These are phyloP conservation scores for Trypanosoma cruzi DNA, from an alignment of 208 protist species.

Conservation along the genomic window DNA sequence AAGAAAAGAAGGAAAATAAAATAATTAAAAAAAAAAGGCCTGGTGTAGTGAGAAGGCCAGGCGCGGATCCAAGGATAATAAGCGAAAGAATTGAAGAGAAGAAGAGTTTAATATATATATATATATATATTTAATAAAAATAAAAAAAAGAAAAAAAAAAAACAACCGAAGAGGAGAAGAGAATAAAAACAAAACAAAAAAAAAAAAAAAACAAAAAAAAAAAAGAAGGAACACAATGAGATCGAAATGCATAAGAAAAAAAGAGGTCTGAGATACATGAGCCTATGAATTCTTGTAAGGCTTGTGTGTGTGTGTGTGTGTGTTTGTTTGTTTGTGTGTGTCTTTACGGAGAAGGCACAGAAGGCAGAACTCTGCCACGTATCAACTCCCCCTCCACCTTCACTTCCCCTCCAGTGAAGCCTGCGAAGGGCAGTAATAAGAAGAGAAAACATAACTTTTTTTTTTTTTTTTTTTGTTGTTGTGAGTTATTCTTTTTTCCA, in stretches of 20 bases:
- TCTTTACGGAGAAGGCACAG: neutral
- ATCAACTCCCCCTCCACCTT: too few species aligned
- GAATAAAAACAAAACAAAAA: slow-evolving; percentile 1
- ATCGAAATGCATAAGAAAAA: too few species aligned
- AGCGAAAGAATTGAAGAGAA: neutral
- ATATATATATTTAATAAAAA: too few species aligned
- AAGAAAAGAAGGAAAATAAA: slow-evolving; percentile 5
- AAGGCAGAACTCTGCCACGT: too few species aligned
- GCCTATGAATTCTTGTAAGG: too few species aligned
- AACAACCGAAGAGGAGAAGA: slow-evolving; percentile 5
- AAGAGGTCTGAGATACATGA: slow-evolving; percentile 2
- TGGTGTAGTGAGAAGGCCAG: neutral
- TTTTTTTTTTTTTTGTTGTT: too few species aligned
- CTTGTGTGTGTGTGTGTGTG: neutral
- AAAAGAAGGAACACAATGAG: too few species aligned
- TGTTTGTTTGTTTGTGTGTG: slow-evolving; percentile 9
- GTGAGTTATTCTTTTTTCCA: too few species aligned
- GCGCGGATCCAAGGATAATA: neutral
- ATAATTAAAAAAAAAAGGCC: neutral
- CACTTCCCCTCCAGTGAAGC: too few species aligned
- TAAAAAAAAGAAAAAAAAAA: slow-evolving; percentile 24
- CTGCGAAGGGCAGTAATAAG: too few species aligned
- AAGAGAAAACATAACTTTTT: too few species aligned
- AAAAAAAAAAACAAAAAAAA: slow-evolving; percentile 22
- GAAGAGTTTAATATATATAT: too few species aligned